These are phyloP conservation scores for Bryoerythrophyllum caledonicum DNA, from an alignment of 225 moss, liverwort and hornwort genomes.

Conservation along the genomic window DNA sequence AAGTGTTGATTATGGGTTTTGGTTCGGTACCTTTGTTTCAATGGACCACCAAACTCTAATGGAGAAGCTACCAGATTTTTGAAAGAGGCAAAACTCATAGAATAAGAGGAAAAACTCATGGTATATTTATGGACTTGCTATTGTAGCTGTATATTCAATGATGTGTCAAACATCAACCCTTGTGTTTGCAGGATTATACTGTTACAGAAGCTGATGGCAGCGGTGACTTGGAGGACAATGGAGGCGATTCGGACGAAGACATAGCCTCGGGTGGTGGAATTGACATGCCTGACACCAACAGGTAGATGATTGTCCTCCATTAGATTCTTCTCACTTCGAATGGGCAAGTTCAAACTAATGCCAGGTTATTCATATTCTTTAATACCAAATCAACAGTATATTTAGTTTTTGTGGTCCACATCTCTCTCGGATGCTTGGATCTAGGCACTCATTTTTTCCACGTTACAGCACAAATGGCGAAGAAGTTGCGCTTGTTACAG, in stretches of 20 bases:
- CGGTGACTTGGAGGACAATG: constrained; percentile 30
- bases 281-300: constrained; percentile 58
- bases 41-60: too few relatives aligned
- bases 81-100: too few relatives aligned
- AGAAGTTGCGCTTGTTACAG: background rate
- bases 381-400: constrained; percentile 12
- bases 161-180: background rate
- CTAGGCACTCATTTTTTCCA: background rate
- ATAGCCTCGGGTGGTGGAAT: constrained; percentile 53
- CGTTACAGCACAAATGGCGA: background rate
- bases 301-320: constrained; percentile 26
- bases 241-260: constrained; percentile 35
- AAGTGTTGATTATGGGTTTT: too few relatives aligned
- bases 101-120: too few relatives aligned
- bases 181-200: constrained; percentile 41
- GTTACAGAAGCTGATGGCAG: constrained; percentile 28
- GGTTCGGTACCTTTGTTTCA: too few relatives aligned
- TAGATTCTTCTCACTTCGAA: background rate
- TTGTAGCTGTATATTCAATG: background rate
- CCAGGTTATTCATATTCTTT: constrained; percentile 11
- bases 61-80: too few relatives aligned
- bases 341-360: constrained; percentile 17
- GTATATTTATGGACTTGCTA: too few relatives aligned
- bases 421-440: background rate
- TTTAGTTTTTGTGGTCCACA: background rate